Conservation (phyloP, 176 grass and related monocot genomes). For the Aegilops sharonensis region DNA sequence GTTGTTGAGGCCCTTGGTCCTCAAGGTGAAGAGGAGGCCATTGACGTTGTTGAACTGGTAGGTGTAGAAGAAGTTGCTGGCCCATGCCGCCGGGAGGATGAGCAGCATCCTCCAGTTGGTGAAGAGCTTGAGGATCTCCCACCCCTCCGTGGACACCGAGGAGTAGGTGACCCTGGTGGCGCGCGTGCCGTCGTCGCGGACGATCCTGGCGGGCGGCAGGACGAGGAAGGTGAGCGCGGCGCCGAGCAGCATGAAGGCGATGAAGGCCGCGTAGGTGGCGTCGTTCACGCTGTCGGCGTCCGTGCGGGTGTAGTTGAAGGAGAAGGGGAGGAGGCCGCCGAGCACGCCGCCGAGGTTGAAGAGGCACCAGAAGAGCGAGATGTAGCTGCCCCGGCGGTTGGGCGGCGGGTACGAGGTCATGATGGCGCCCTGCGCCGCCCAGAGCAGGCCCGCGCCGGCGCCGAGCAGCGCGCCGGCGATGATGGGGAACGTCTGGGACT, state of each 20-base stretch:
- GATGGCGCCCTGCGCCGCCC: constrained; percentile 85
- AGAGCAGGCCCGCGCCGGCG: constrained; percentile 79
- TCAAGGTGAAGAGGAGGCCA: constrained; percentile 63
- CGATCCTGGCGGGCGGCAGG: constrained; percentile 49
- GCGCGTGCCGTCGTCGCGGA: constrained; percentile 73
- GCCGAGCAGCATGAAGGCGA: constrained; percentile 78
- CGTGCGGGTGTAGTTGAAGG: constrained; percentile 58
- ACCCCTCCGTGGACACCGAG: constrained; percentile 39
- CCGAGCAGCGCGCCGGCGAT: constrained; percentile 70
- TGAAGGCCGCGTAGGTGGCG: constrained; percentile 81
- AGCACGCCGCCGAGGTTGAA: constrained; percentile 96
- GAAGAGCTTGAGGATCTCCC: constrained; percentile 68
- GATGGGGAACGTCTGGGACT: constrained; percentile 50
- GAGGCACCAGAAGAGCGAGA: constrained; percentile 91
- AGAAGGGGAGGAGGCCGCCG: constrained; percentile 89
- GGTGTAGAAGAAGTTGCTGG: constrained; percentile 97
- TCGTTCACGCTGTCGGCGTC: constrained; percentile 53
- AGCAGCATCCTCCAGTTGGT: constrained; percentile 86
- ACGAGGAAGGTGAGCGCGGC: constrained; percentile 46
- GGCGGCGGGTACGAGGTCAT: constrained; percentile 88
- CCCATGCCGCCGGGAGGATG: constrained; percentile 74
- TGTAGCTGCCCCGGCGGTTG: constrained; percentile 69
- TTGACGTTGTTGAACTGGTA: constrained; percentile 99
- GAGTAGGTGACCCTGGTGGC: constrained; percentile 56
- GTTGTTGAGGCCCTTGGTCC: constrained; percentile 87